Percentiles rank a stretch among this genome's conserved stretches.
phyloP scores from a whole-genome alignment of 2,329 filamentous ascomycete genomes.

The Aspergillus costaricaensis region DNA sequence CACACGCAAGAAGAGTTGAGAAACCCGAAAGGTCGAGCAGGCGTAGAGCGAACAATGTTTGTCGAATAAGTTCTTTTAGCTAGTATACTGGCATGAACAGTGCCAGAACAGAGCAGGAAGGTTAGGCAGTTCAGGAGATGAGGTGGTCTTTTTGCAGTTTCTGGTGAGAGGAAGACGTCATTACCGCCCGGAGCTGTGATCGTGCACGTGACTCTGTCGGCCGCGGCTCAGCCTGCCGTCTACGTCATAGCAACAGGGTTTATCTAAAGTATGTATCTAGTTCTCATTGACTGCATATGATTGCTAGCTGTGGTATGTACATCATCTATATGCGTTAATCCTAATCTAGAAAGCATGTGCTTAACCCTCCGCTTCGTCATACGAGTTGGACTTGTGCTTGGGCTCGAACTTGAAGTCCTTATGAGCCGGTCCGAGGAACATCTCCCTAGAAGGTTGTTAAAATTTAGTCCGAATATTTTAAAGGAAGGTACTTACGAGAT shows the following conservation, averaged over 20 bases:
- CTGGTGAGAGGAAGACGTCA: slow-evolving; percentile 37
- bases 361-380: slow-evolving; percentile 68
- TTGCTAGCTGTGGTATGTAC: neutral
- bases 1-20: neutral
- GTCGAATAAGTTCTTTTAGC: neutral
- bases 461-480: slow-evolving; percentile 8
- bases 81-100: neutral
- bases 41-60: neutral
- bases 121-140: slow-evolving; percentile 44
- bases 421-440: slow-evolving; percentile 92
- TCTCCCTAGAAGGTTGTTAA: slow-evolving; percentile 65
- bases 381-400: slow-evolving; percentile 95
- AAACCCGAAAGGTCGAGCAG: neutral
- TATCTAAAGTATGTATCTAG: neutral
- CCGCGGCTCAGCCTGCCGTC: neutral
- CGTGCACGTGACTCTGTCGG: slow-evolving; percentile 18
- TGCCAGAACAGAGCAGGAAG: neutral
- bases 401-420: slow-evolving; percentile 91
- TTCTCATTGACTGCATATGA: neutral
- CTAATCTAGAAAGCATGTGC: neutral
- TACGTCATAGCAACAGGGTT: slow-evolving; percentile 2
- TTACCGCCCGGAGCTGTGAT: slow-evolving; percentile 21
- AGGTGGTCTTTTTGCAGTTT: slow-evolving; percentile 69
- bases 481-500: slow-evolving; percentile 69
- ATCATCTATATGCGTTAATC: neutral